Conservation (phyloP, 768 basidiomycete species). For the Suillus brevipes region DNA sequence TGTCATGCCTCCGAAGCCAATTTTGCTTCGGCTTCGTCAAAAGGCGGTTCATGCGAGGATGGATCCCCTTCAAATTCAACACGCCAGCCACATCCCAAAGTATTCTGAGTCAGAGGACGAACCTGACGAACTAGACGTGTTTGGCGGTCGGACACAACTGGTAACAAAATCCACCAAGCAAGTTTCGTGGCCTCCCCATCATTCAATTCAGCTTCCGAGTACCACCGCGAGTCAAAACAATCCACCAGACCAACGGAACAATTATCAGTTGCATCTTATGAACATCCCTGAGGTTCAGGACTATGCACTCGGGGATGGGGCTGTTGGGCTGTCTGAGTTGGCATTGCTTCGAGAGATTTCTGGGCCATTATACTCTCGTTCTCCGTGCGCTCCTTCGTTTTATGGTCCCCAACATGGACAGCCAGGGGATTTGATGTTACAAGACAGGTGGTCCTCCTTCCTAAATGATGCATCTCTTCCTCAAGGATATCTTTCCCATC, state of each 20-base stretch:
- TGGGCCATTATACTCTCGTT: conserved; percentile 3
- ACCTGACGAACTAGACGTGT: conserved; percentile 33
- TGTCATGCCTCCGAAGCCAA: conserved; percentile 35
- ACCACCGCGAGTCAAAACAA: neutral
- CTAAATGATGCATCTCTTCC: conserved; percentile 29
- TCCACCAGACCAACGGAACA: conserved; percentile 4
- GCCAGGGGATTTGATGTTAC: conserved; percentile 27
- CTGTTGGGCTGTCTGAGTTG: conserved; percentile 28
- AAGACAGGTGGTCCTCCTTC: conserved; percentile 44
- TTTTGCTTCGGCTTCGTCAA: conserved; percentile 44
- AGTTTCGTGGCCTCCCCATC: neutral
- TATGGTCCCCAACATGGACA: conserved; percentile 7
- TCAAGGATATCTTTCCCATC: neutral
- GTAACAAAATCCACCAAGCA: conserved; percentile 14
- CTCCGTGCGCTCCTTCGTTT: neutral
- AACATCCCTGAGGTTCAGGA: neutral
- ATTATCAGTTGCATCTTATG: conserved; percentile 5
- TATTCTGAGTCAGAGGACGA: conserved; percentile 6
- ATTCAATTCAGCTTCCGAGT: neutral
- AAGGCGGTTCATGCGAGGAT: conserved; percentile 39
- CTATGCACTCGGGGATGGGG: neutral
- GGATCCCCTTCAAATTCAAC: conserved; percentile 12
- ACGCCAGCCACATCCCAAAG: conserved; percentile 15
- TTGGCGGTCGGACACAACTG: conserved; percentile 35
- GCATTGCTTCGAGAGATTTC: conserved; percentile 37